Evolutionary conservation across 1,284 basidiomycete genomes (phyloP).

Genomic region (Cryptococcus sp.): DNA sequence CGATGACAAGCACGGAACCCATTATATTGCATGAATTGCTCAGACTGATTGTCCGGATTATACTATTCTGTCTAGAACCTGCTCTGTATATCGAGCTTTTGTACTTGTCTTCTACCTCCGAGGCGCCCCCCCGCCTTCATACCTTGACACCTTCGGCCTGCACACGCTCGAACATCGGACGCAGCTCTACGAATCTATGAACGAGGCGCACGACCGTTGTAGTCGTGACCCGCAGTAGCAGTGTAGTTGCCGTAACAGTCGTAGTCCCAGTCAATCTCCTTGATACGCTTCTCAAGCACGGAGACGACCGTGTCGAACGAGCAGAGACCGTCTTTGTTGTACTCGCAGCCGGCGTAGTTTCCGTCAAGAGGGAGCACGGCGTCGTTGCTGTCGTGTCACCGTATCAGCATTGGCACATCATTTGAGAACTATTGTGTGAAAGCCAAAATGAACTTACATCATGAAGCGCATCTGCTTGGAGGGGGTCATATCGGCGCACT

Average conservation of each 20-base stretch:
- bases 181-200: no score
- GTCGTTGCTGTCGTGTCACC: slow-evolving; percentile 67
- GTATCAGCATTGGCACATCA: background rate
- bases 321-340: slow-evolving; percentile 73
- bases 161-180: no score
- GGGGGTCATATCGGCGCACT: slow-evolving; percentile 34
- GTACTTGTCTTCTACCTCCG: no score
- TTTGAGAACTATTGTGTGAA: background rate
- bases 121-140: no score
- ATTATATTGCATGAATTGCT: no score
- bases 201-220: slow-evolving; percentile 29
- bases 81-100: no score
- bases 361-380: slow-evolving; percentile 79
- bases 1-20: no score
- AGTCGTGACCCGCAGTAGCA: slow-evolving; percentile 26
- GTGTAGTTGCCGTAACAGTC: slow-evolving; percentile 71
- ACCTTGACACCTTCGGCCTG: no score
- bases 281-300: slow-evolving; percentile 67
- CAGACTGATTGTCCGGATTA: no score
- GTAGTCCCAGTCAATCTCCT: slow-evolving; percentile 71
- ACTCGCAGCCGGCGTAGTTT: slow-evolving; percentile 67
- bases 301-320: slow-evolving; percentile 71
- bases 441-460: slow-evolving; percentile 25
- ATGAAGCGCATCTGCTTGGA: slow-evolving; percentile 52
- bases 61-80: no score